phyloP scores from a whole-genome alignment of 495 filamentous ascomycete genomes.

The Aspergillus avenaceus region DNA sequence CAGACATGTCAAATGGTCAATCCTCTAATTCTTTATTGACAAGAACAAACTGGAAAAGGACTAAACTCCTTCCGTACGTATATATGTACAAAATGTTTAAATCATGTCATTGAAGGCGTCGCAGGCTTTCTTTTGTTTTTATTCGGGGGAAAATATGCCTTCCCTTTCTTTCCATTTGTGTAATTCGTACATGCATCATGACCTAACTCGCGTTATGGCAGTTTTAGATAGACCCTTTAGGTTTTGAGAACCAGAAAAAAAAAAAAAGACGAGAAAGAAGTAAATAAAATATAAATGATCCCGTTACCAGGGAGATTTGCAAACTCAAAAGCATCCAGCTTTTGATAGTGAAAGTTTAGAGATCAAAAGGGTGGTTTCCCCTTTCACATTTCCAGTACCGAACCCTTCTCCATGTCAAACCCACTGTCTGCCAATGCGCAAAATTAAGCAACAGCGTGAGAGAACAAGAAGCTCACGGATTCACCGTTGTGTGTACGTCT shows the following conservation, averaged over 20 bases:
- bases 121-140: neutral
- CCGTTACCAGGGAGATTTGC: no score
- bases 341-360: neutral
- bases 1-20: no score
- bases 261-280: no score
- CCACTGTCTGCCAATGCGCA: neutral
- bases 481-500: conserved; percentile 94
- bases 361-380: neutral
- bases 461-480: conserved; percentile 91
- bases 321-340: no score
- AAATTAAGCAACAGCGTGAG: conserved; percentile 60
- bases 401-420: neutral
- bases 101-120: neutral
- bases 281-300: no score
- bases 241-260: no score
- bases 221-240: no score
- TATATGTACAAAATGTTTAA: conserved; percentile 1
- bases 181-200: conserved; percentile 10
- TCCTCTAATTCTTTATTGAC: neutral
- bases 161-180: neutral
- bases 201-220: conserved; percentile 3
- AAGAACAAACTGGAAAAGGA: neutral
- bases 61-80: neutral
- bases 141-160: neutral
- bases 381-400: neutral